Evolutionary conservation across 1,284 basidiomycete species (phyloP), one percentile per base, ranked within the genome.

Genomic region (Cutaneotrichosporon spelunceum): DNA sequence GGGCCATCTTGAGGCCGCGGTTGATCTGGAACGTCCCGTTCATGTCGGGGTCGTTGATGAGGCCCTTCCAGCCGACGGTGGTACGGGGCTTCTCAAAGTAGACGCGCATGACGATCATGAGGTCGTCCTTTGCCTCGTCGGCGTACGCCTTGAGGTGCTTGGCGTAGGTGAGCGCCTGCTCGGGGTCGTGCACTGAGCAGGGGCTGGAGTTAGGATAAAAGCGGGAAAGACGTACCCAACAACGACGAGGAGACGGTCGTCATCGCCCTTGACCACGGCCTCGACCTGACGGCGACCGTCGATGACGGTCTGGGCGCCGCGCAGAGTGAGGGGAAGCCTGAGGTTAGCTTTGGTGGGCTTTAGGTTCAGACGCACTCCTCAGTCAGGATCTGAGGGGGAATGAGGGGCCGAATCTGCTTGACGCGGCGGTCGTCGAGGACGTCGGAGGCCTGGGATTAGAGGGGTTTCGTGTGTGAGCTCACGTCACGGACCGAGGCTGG

Each of bases 61-160:
- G 73, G 30, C 83, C 84, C 72, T 84, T 84, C 83, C 83, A 84
- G 16, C 83, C 83, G 52, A 84, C 83, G 5, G 95, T 98, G 13
- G 95, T 98, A 48, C 95, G 84, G 1, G 93, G 93, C 81, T 95
- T 95, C 74, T 95, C 93, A 75, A 95, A 96, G 82, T 96, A 96
- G 68, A 94, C 92, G 48, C 93, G 87, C 94, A 98, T 98, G 71
- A 98, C 84, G 74, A 99, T 97, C 78, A 90, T 85, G 42, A 99
- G 84, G 72, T 98, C 95, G 13, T 90, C 87, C 74, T 86, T 87
- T 34, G 90, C 87, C 21, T 80, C 75, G 48, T 92, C 87, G 9
- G 93, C 89, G 76, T 98, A 98, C 49, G 82, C 85, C 60, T 84
- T 86, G 60, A 98, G 84, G 64, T 88, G 83, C 60, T 83, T 84